Conservation (phyloP, 129 eudicot genomes). For the Flaveria bidentis region DNA sequence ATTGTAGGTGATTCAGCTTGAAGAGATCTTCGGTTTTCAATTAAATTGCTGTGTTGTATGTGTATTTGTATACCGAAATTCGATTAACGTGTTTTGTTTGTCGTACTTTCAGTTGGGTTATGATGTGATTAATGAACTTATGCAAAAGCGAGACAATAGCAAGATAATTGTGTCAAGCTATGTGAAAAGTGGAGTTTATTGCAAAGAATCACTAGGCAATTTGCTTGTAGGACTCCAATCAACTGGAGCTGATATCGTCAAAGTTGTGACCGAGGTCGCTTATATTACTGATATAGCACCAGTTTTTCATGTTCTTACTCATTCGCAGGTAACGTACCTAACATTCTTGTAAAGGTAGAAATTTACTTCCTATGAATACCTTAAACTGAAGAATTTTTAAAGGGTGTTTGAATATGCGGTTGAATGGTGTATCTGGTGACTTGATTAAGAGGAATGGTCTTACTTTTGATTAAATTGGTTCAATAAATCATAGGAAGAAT, state of each 20-base stretch:
- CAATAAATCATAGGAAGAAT: background rate
- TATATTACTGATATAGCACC: constrained; percentile 74
- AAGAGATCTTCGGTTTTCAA: background rate
- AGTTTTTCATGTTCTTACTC: constrained; percentile 56
- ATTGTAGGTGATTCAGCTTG: background rate
- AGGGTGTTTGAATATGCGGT: background rate
- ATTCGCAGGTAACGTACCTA: constrained; percentile 48
- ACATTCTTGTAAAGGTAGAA: too few species aligned
- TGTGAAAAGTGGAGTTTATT: constrained; percentile 49
- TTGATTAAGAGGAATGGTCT: background rate
- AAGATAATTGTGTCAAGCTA: constrained; percentile 65
- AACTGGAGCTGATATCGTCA: constrained; percentile 62
- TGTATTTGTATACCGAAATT: too few species aligned
- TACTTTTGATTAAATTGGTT: background rate
- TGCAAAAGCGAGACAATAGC: constrained; percentile 51
- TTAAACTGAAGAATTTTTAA: too few species aligned
- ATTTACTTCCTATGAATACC: too few species aligned
- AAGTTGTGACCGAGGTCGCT: constrained; percentile 59
- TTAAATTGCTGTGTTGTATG: too few species aligned
- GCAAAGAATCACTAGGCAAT: constrained; percentile 54
- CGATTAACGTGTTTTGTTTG: background rate
- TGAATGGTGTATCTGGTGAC: background rate
- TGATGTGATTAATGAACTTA: constrained; percentile 48
- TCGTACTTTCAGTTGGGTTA: constrained; percentile 48
- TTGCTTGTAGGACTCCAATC: constrained; percentile 52